Conservation (phyloP, 1,284 basidiomycete genomes). For the Melampsora larici-populina region DNA sequence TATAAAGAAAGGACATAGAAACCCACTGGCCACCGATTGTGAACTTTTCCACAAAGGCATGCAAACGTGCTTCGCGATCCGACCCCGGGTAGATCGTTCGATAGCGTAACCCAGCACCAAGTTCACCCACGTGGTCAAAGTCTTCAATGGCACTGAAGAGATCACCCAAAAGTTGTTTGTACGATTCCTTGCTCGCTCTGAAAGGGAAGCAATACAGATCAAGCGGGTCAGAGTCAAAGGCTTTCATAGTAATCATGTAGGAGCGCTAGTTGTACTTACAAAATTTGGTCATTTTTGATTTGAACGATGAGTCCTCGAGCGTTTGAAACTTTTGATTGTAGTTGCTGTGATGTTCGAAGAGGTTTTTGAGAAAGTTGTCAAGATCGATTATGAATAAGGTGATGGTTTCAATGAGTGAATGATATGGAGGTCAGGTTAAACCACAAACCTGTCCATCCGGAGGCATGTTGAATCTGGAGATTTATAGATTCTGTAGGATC, state of each 20-base stretch:
- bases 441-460: too few relatives aligned
- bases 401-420: too few relatives aligned
- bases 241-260: too few relatives aligned
- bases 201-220: neutral
- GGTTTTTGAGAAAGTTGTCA: too few relatives aligned
- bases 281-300: conserved; percentile 1
- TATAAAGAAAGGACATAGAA: neutral
- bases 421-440: too few relatives aligned
- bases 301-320: neutral
- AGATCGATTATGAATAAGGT: too few relatives aligned
- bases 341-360: too few relatives aligned
- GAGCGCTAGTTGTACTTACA: neutral
- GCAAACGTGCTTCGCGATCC: conserved; percentile 24
- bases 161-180: conserved; percentile 23
- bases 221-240: neutral
- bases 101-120: conserved; percentile 23
- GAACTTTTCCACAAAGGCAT: conserved; percentile 29
- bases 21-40: conserved; percentile 10
- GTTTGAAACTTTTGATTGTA: too few relatives aligned
- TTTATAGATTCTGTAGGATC: too few relatives aligned
- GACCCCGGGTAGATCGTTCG: neutral
- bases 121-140: conserved; percentile 22
- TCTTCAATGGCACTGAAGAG: conserved; percentile 35
- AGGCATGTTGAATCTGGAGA: too few relatives aligned
- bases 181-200: conserved; percentile 15